These are phyloP conservation scores for Trichoderma hamatum DNA, from an alignment of 2,329 filamentous ascomycete genomes.

Conservation along the genomic window DNA sequence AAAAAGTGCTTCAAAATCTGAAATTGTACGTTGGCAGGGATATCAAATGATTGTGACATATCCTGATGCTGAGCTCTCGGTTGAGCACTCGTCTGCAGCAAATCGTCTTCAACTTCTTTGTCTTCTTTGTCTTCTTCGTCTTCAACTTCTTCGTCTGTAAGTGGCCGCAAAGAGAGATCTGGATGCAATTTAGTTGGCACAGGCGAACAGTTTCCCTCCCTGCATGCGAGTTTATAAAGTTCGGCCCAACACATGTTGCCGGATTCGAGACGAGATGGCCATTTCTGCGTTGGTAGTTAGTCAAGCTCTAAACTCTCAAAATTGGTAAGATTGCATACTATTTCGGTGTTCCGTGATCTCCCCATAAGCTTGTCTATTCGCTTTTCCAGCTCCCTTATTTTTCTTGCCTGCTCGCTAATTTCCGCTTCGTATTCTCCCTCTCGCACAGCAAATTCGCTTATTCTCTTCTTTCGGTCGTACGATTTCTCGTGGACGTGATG, in stretches of 20 bases:
- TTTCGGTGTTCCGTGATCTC: not conserved
- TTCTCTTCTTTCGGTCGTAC: not conserved
- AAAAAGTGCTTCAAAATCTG: conserved; percentile 44
- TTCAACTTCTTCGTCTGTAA: not conserved
- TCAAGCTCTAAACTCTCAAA: not conserved
- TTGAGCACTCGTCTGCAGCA: not conserved
- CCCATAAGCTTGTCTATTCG: not conserved
- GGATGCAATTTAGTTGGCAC: conserved; percentile 17
- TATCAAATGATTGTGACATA: not conserved
- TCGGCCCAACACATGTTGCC: not conserved
- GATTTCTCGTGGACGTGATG: conserved; percentile 9
- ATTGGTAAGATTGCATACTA: not conserved
- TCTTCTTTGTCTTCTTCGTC: no score
- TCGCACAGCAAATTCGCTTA: not conserved
- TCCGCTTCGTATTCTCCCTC: conserved; percentile 7
- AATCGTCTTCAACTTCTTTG: no score
- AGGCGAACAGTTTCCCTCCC: conserved; percentile 25
- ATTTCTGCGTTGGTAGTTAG: conserved; percentile 4
- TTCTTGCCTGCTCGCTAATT: not conserved
- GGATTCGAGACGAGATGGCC: not conserved
- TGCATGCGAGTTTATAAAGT: conserved; percentile 12
- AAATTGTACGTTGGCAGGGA: conserved; percentile 34
- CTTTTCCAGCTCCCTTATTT: not conserved
- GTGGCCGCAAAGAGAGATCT: conserved; percentile 11
- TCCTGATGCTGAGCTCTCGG: not conserved